Conservation (phyloP, 2,329 filamentous ascomycete genomes). For the Fusarium devonianum region DNA sequence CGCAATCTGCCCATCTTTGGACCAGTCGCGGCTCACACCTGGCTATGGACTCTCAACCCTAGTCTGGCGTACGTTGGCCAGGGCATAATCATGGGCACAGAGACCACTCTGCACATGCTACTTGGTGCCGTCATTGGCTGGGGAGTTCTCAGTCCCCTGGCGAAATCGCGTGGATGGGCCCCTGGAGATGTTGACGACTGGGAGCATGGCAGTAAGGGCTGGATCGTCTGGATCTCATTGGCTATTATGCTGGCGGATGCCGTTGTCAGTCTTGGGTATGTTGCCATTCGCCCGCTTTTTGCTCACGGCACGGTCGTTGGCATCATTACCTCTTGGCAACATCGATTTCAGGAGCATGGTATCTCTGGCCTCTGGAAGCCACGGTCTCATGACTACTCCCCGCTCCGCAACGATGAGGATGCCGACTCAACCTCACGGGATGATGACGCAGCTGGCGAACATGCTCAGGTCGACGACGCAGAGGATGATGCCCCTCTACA, state of each 20-base stretch:
- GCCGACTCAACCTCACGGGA: slow-evolving; percentile 1
- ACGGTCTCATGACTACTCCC: slow-evolving; percentile 35
- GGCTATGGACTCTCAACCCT: slow-evolving; percentile 96
- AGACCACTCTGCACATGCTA: slow-evolving; percentile 95
- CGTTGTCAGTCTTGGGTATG: slow-evolving; percentile 83
- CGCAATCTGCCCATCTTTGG: slow-evolving; percentile 91
- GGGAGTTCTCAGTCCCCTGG: slow-evolving; percentile 88
- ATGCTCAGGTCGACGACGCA: slow-evolving; percentile 47
- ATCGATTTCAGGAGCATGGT: slow-evolving; percentile 30
- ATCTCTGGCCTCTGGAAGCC: slow-evolving; percentile 32
- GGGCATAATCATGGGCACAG: slow-evolving; percentile 97
- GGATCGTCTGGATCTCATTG: slow-evolving; percentile 97
- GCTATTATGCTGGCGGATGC: slow-evolving; percentile 98
- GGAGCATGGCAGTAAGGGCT: slow-evolving; percentile 93
- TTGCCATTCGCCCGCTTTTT: slow-evolving; percentile 69
- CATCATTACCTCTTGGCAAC: slow-evolving; percentile 7
- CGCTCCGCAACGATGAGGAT: slow-evolving; percentile 30
- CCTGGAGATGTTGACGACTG: slow-evolving; percentile 86
- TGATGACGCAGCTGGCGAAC: slow-evolving; percentile 16
- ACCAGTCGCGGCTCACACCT: slow-evolving; percentile 72
- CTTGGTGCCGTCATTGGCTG: slow-evolving; percentile 88
- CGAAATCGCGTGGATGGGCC: slow-evolving; percentile 87
- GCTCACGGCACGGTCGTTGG: slow-evolving; percentile 12
- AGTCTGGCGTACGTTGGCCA: slow-evolving; percentile 97
- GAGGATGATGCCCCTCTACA: slow-evolving; percentile 83